Conservation (phyloP, 108 stramenopile genomes). For the Phaeodactylum tricornutum region DNA sequence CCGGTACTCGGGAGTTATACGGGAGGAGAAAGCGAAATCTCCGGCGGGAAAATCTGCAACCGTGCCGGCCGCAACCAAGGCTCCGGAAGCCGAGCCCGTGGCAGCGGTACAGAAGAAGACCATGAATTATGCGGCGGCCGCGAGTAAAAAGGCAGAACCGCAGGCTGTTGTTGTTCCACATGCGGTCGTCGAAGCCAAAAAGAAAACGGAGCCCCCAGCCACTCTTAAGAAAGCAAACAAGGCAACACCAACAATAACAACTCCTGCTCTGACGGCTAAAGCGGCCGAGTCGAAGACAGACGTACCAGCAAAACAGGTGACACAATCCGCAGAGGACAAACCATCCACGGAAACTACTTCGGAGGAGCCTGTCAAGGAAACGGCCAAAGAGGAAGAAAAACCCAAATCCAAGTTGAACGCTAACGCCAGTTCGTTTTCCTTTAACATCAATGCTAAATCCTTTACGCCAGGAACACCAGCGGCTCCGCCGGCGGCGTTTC, state of each 20-base stretch:
- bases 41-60: background rate
- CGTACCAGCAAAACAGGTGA: constrained; percentile 5
- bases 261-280: constrained; percentile 3
- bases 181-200: constrained; percentile 1
- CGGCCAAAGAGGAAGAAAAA: constrained; percentile 8
- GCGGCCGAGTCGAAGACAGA: background rate
- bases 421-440: constrained; percentile 69
- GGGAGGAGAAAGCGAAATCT: background rate
- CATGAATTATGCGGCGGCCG: constrained; percentile 1
- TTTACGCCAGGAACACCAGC: constrained; percentile 52
- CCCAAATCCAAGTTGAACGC: constrained; percentile 60
- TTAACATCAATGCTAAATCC: constrained; percentile 68
- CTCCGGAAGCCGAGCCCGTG: constrained; percentile 8
- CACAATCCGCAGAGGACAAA: constrained; percentile 5
- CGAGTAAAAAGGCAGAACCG: constrained; percentile 1
- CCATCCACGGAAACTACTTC: constrained; percentile 2
- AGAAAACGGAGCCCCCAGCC: constrained; percentile 1
- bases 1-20: constrained; percentile 73
- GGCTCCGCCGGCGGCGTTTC: constrained; percentile 5
- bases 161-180: background rate
- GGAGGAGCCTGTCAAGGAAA: constrained; percentile 3
- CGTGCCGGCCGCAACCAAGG: constrained; percentile 5
- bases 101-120: constrained; percentile 17
- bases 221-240: background rate
- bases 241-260: constrained; percentile 1